Evolutionary conservation across 1,284 basidiomycete genomes (phyloP).

Genomic region (Meira nashicola): DNA sequence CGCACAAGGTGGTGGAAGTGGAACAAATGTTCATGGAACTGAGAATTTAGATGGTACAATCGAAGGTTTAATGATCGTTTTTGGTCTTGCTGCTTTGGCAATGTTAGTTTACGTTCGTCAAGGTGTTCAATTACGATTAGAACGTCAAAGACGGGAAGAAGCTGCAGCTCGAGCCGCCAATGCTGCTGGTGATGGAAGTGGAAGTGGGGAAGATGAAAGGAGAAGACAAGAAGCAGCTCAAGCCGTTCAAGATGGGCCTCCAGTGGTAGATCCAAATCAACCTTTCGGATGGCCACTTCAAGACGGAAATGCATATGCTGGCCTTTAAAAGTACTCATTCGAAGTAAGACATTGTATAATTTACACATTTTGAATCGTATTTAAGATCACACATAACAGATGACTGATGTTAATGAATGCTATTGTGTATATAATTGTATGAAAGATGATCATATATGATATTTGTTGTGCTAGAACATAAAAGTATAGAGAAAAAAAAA

Average conservation of each 20-base stretch:
- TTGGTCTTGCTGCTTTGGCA: slow-evolving; percentile 36
- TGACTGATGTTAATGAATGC: background rate
- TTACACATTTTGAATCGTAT: background rate
- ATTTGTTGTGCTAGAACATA: background rate
- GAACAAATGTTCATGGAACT: slow-evolving; percentile 21
- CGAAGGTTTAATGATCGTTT: slow-evolving; percentile 33
- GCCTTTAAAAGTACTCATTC: background rate
- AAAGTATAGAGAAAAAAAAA: background rate
- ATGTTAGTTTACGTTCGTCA: slow-evolving; percentile 36
- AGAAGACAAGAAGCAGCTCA: background rate
- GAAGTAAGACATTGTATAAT: background rate
- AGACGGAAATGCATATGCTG: slow-evolving; percentile 11
- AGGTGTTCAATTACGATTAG: slow-evolving; percentile 30
- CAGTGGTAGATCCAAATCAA: slow-evolving; percentile 4
- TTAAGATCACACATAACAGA: background rate
- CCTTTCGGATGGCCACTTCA: slow-evolving; percentile 11
- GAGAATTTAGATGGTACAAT: slow-evolving; percentile 36
- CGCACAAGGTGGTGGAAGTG: slow-evolving; percentile 12
- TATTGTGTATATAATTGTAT: too few species aligned
- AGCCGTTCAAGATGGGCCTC: background rate
- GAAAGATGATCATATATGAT: background rate
- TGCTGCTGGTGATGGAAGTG: slow-evolving; percentile 4
- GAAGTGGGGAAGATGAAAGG: background rate
- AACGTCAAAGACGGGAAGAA: slow-evolving; percentile 24
- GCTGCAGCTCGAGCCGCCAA: background rate